These are phyloP conservation scores for Strigomonas galati DNA, from an alignment of 208 protist genomes.

Conservation along the genomic window DNA sequence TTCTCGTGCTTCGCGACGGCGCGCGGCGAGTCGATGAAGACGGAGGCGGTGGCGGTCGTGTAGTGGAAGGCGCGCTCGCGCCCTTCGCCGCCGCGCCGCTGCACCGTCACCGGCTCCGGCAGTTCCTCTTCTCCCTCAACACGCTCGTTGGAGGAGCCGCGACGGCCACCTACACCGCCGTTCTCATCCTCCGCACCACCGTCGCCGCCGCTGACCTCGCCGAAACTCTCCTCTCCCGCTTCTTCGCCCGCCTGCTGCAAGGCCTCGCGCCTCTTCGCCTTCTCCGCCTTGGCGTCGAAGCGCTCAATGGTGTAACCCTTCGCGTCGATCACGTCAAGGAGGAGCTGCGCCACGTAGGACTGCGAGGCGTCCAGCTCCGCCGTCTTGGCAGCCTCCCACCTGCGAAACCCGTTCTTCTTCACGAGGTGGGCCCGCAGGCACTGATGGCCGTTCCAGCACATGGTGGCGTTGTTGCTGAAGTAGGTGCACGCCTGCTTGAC, in stretches of 20 bases:
- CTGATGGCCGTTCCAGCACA: slow-evolving; percentile 20
- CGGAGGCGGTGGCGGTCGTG: background rate
- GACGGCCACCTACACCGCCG: too few species aligned
- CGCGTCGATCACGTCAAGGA: background rate
- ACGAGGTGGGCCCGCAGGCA: slow-evolving; percentile 6
- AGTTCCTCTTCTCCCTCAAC: background rate
- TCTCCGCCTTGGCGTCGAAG: background rate
- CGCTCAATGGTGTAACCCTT: background rate
- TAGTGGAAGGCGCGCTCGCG: background rate
- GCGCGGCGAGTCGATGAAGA: background rate
- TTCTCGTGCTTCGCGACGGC: too few species aligned
- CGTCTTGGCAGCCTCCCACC: background rate
- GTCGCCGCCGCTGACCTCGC: background rate
- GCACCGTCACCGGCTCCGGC: background rate
- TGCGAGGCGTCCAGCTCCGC: slow-evolving; percentile 1
- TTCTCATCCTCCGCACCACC: too few species aligned
- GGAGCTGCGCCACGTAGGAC: background rate
- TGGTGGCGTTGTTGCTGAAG: background rate
- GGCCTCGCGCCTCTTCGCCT: background rate
- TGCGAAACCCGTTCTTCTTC: background rate
- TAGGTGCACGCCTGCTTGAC: background rate
- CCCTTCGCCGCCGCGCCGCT: background rate
- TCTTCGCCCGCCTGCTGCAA: background rate
- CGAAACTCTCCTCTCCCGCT: background rate
- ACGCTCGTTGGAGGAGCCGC: background rate